A percentile compares a stretch with the other conserved stretches of the same genome.
These are phyloP conservation scores for Stephania japonica DNA, from an alignment of 164 flowering plant species.

Conservation along the genomic window DNA sequence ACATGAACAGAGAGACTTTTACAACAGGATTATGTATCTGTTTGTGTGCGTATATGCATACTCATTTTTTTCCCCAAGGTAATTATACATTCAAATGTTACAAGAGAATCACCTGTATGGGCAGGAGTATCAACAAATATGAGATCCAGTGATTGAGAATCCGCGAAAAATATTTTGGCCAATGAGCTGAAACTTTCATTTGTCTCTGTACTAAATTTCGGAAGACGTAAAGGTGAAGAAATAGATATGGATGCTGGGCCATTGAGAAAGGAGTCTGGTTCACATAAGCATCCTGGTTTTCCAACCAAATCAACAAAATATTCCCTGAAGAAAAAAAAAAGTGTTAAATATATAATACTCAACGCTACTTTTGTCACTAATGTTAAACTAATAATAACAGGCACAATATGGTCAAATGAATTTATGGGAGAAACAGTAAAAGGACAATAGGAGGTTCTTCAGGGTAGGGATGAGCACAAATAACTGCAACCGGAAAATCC, in stretches of 20 bases:
- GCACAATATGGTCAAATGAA: background rate
- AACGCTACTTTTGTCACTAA: background rate
- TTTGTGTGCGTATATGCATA: background rate
- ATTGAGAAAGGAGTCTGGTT: slow-evolving; percentile 86
- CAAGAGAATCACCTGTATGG: slow-evolving; percentile 40
- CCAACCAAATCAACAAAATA: slow-evolving; percentile 78
- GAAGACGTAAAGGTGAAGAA: slow-evolving; percentile 88
- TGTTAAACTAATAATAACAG: background rate
- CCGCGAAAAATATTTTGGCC: slow-evolving; percentile 81
- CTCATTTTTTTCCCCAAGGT: background rate
- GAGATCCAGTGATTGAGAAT: slow-evolving; percentile 60
- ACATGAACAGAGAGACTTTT: background rate
- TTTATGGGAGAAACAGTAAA: background rate
- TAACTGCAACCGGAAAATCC: too few species aligned
- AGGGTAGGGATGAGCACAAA: too few species aligned
- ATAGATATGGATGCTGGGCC: slow-evolving; percentile 90
- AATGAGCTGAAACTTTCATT: slow-evolving; percentile 64
- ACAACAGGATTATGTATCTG: background rate
- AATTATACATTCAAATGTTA: background rate
- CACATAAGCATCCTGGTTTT: slow-evolving; percentile 72
- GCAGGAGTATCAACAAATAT: slow-evolving; percentile 56
- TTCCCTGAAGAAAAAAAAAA: slow-evolving; percentile 52
- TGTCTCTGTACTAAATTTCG: slow-evolving; percentile 56
- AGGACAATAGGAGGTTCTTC: too few species aligned
- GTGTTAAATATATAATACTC: background rate